A percentile compares a stretch with the other conserved stretches of the same genome.
phyloP scores from a whole-genome alignment of 257 asterid species.

The Paulownia fortunei region DNA sequence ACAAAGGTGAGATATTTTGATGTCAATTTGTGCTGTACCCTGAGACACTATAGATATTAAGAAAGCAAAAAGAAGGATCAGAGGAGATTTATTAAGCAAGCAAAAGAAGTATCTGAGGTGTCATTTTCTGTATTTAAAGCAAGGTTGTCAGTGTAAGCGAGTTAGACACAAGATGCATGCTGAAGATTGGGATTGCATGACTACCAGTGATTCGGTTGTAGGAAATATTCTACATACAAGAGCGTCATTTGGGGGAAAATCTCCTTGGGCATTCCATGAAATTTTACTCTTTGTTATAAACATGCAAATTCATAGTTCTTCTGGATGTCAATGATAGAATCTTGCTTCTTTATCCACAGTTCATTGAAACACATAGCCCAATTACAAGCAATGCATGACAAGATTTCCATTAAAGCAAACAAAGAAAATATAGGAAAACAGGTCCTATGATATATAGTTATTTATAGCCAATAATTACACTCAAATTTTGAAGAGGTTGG shows the following conservation, averaged over 20 bases:
- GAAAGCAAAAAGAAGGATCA: background rate
- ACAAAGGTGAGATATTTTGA: conserved; percentile 1
- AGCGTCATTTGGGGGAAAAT: background rate
- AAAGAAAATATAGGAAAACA: background rate
- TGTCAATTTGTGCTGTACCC: conserved; percentile 2
- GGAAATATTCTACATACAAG: background rate
- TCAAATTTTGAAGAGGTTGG: conserved; percentile 2
- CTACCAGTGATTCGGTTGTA: background rate
- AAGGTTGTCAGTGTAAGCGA: background rate
- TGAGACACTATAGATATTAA: background rate
- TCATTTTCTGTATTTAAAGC: background rate
- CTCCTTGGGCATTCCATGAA: background rate
- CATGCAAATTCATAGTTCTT: background rate
- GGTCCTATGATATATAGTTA: background rate
- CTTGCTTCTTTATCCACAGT: background rate
- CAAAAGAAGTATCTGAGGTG: background rate
- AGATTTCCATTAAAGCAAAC: background rate
- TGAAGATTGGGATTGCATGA: background rate
- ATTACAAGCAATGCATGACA: conserved; percentile 5
- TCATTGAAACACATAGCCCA: background rate
- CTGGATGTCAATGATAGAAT: background rate
- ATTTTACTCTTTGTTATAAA: background rate
- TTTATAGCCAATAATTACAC: conserved; percentile 1
- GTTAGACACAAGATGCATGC: background rate
- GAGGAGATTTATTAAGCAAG: background rate